These are phyloP conservation scores for Puccinia polysora DNA, from an alignment of 1,284 basidiomycete species.

Conservation along the genomic window DNA sequence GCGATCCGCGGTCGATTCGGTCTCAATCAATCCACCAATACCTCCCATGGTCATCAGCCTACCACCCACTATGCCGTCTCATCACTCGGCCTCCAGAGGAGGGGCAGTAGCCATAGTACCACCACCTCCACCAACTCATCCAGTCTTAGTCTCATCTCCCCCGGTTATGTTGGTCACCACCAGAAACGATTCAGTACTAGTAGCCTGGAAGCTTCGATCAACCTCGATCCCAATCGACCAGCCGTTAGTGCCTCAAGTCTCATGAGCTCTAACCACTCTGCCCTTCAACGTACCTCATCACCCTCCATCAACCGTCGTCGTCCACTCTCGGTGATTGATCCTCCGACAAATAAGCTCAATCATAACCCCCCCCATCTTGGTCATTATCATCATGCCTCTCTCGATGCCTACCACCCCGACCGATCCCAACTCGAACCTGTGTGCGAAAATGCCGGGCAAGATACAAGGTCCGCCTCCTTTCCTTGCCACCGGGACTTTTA, in stretches of 20 bases:
- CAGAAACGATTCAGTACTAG: slow-evolving; percentile 40
- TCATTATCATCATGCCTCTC: neutral
- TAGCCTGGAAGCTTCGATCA: slow-evolving; percentile 1
- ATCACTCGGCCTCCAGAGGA: slow-evolving; percentile 13
- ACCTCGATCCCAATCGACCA: slow-evolving; percentile 1
- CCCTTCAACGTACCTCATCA: slow-evolving; percentile 29
- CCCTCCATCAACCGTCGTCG: slow-evolving; percentile 13
- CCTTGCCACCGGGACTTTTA: neutral
- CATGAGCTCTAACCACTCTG: slow-evolving; percentile 13
- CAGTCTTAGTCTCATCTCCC: neutral
- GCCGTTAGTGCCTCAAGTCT: slow-evolving; percentile 39
- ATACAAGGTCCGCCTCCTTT: neutral
- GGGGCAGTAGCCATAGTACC: slow-evolving; percentile 2
- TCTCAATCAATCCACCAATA: slow-evolving; percentile 32
- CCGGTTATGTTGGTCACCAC: neutral
- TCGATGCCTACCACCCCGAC: slow-evolving; percentile 15
- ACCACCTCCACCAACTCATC: neutral
- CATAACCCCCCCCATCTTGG: neutral
- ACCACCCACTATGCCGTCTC: slow-evolving; percentile 11
- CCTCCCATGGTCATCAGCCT: slow-evolving; percentile 18
- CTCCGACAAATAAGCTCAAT: slow-evolving; percentile 26
- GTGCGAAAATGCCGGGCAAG: slow-evolving; percentile 3
- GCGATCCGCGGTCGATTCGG: slow-evolving; percentile 38
- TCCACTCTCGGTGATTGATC: slow-evolving; percentile 40
- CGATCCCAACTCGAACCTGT: slow-evolving; percentile 30